Base-by-base conservation (phyloP, 2,329 filamentous ascomycete species). In the Pezicula rhizophila region DNA sequence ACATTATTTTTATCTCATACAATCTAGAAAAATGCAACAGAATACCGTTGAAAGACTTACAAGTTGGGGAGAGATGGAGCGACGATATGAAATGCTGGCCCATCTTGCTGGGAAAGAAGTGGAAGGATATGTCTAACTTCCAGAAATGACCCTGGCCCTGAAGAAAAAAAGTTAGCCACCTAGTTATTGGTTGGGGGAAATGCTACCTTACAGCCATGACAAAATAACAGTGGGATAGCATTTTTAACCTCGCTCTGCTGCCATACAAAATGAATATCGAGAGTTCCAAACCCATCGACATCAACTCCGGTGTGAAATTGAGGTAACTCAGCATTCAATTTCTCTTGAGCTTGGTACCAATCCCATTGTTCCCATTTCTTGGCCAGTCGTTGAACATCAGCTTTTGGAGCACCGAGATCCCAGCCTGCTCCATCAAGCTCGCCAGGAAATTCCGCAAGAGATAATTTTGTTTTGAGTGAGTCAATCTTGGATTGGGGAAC, bases 91-190 rank as follows among this genome's bases (percentile, higher is more conserved):
- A 82, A 84, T 0, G 72, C 67, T 42, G 65, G 71, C 4, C 54
- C 67, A 45, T 55, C 55, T 11, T 59, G 67, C 31, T 66, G 60
- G 0, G 65, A 64, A 12, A 78, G 64, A 0, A 72, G 65, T 1
- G 71, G 72, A 6, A 89, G 68, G 41, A 88, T 67, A 59, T 85
- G 87, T 17, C 69, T 66, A 2, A 80, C 81, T 65, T 89, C 84
- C 42, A 85, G 61, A 60, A 86, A 87, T 54, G 77, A 83, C 1
- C 85, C 85, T 0, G 85, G 85, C 79, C 80, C 59, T 72, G n/a
- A 26, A 17, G 20, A 33, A 20, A 45, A 49, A 46, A 50, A 62
- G 37, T 23, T 8, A 39, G 49, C n/a, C 17, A 10, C 8, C 11
- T 10, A 31, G 11, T 12, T 31, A 10, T 31, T 12, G 8, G 8